Base-by-base conservation (phyloP, 805 yeast genomes). In the Tetrapisispora fleetii region DNA sequence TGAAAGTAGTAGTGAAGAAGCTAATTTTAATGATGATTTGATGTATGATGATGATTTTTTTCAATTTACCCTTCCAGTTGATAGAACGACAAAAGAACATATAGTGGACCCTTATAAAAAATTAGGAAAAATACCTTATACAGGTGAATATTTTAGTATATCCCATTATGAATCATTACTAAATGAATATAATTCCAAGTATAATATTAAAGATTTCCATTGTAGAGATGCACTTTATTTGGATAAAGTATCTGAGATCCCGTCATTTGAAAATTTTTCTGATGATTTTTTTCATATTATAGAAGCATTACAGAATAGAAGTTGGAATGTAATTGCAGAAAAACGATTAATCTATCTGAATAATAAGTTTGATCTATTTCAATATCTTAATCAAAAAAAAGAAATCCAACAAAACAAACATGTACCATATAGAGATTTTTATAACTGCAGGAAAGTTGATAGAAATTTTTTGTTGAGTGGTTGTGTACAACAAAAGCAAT, bases 381-480 rank as follows among this genome's bases (percentile, higher is more conserved):
- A 59, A 19, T 52, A 67, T 30, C 50, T 70, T 30, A 67, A 68
- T 43, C 64, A 66, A 33, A 61, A 64, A 39, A 54, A 62, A 19
- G 73, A 69, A 52, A 63, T 60, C 1, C 51, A 59, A n/a, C 58
- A 66, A 37, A 64, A 69, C 19, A 69, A 67, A 45, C 48, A 63
- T 40, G 69, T 69, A 21, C 73, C 74, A 14, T 70, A 70, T 45
- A 54, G 73, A 37, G 74, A 91, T 67, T 93, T 91, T 63, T 91
- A 91, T 70, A 91, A 91, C 60, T 96, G 89, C 40, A 80, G 98
- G 70, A 91, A 91, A 65, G 97, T 93, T 37, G 99, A 91, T 63
- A 50, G 55, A 27, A 58, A 61, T 43, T 48, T 57, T 16, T 43
- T 57, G 18, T 45, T 64, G 22, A 60, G 59, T 46, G 66, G 68